Percentiles rank a stretch among this genome's conserved stretches.
Evolutionary conservation across 805 yeast genomes (phyloP).

Genomic region (Lipomyces spencermartinsiae): DNA sequence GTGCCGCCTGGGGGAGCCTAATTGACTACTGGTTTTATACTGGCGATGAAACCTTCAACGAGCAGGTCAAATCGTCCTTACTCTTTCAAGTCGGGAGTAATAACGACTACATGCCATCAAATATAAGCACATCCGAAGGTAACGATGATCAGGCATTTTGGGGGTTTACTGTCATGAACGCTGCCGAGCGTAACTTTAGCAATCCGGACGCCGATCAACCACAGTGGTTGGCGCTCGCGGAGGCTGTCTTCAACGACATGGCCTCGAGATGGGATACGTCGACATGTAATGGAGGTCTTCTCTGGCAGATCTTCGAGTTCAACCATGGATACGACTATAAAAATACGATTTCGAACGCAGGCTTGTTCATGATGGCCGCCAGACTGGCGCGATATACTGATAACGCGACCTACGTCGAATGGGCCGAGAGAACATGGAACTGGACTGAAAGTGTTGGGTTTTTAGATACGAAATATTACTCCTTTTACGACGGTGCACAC

Average conservation of each 20-base stretch:
- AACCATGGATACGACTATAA: slow-evolving; percentile 92
- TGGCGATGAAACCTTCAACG: slow-evolving; percentile 71
- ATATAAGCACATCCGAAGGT: slow-evolving; percentile 92
- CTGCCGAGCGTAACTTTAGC: slow-evolving; percentile 85
- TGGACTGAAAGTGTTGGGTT: slow-evolving; percentile 66
- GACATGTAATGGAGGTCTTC: slow-evolving; percentile 82
- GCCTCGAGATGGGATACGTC: slow-evolving; percentile 80
- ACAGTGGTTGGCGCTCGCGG: slow-evolving; percentile 82
- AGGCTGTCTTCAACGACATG: slow-evolving; percentile 92
- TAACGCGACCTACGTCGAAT: slow-evolving; percentile 71
- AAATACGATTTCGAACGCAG: slow-evolving; percentile 84
- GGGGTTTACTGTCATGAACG: slow-evolving; percentile 92
- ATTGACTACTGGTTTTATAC: slow-evolving; percentile 77
- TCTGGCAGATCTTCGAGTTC: slow-evolving; percentile 98
- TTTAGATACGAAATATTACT: slow-evolving; percentile 45
- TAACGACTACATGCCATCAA: slow-evolving; percentile 81
- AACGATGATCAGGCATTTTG: slow-evolving; percentile 98
- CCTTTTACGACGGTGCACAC: slow-evolving; percentile 57
- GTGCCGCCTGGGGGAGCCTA: slow-evolving; percentile 82
- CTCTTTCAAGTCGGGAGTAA: slow-evolving; percentile 74
- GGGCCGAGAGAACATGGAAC: slow-evolving; percentile 72
- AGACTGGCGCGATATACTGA: slow-evolving; percentile 79
- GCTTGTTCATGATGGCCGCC: slow-evolving; percentile 80
- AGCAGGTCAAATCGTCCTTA: slow-evolving; percentile 64
- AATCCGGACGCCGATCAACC: slow-evolving; percentile 67